Percentiles rank a stretch among this genome's conserved stretches.
Evolutionary conservation across 495 filamentous ascomycete species (phyloP).

Genomic region (Penicillium psychrofluorescens): DNA sequence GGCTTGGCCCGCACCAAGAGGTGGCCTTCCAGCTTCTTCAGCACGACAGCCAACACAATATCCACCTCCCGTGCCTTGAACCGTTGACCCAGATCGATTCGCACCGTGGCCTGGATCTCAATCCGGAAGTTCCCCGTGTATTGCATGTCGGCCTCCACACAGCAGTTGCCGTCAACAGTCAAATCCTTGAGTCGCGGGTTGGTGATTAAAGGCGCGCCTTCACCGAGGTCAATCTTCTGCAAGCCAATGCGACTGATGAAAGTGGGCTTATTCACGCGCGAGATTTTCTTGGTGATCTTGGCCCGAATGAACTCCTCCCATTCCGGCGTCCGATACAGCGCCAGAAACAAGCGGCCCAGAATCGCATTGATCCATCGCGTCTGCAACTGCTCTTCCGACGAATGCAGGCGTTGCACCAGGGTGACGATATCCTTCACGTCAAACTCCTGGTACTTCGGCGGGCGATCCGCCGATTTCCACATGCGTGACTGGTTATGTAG

Average conservation of each 20-base stretch:
- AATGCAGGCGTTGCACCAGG: constrained; percentile 82
- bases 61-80: constrained; percentile 90
- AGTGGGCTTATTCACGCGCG: constrained; percentile 82
- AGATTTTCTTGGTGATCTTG: constrained; percentile 95
- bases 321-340: constrained; percentile 74
- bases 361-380: constrained; percentile 93
- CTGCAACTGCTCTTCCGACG: constrained; percentile 84
- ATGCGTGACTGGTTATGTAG: constrained; percentile 74
- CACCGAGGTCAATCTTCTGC: constrained; percentile 76
- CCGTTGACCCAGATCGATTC: constrained; percentile 78
- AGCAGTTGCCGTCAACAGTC: constrained; percentile 83
- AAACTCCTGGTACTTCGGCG: constrained; percentile 70
- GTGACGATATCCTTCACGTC: constrained; percentile 78
- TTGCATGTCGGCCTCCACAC: constrained; percentile 74
- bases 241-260: constrained; percentile 79
- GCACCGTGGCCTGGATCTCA: constrained; percentile 82
- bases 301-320: constrained; percentile 69
- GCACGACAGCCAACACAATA: constrained; percentile 75
- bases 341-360: constrained; percentile 79
- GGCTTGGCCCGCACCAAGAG: constrained; percentile 82
- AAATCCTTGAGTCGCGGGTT: constrained; percentile 85
- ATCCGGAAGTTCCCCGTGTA: constrained; percentile 86
- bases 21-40: constrained; percentile 84
- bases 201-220: constrained; percentile 80
- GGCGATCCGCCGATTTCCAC: constrained; percentile 44